These are phyloP conservation scores for Pittosporum tobira DNA, from an alignment of 129 eudicot genomes.

Conservation along the genomic window DNA sequence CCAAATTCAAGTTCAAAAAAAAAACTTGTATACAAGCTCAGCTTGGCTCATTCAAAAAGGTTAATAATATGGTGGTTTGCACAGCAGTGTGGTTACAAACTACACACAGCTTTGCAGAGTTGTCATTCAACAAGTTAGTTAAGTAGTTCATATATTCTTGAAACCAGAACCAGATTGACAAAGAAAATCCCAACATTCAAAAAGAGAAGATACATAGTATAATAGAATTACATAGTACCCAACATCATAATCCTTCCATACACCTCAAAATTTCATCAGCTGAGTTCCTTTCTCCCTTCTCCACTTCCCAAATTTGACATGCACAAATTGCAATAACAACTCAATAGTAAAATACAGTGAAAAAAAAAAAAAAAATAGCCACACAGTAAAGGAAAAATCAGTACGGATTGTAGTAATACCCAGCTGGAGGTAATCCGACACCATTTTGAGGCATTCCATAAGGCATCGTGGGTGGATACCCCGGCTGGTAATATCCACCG, in stretches of 20 bases:
- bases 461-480: slow-evolving; percentile 56
- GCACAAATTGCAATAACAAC: slow-evolving; percentile 19
- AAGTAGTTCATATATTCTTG: not conserved
- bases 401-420: slow-evolving; percentile 47
- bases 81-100: no score
- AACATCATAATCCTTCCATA: slow-evolving; percentile 13
- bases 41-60: no score
- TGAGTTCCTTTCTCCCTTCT: slow-evolving; percentile 10
- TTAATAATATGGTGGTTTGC: no score
- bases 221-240: slow-evolving; percentile 11
- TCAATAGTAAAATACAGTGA: slow-evolving; percentile 21
- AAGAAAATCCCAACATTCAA: slow-evolving; percentile 15
- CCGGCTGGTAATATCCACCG: slow-evolving; percentile 55
- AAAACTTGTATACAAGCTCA: no score
- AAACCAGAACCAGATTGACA: slow-evolving; percentile 5
- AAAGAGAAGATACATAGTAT: slow-evolving; percentile 1
- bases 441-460: slow-evolving; percentile 64
- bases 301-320: slow-evolving; percentile 11
- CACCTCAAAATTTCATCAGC: slow-evolving; percentile 1
- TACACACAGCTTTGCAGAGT: no score
- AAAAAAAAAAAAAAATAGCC: slow-evolving; percentile 8
- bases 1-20: no score
- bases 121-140: no score
- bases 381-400: slow-evolving; percentile 20
- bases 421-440: slow-evolving; percentile 36